Base-by-base conservation (phyloP, 2,329 filamentous ascomycete species). In the Phyllosticta citrichinensis region DNA sequence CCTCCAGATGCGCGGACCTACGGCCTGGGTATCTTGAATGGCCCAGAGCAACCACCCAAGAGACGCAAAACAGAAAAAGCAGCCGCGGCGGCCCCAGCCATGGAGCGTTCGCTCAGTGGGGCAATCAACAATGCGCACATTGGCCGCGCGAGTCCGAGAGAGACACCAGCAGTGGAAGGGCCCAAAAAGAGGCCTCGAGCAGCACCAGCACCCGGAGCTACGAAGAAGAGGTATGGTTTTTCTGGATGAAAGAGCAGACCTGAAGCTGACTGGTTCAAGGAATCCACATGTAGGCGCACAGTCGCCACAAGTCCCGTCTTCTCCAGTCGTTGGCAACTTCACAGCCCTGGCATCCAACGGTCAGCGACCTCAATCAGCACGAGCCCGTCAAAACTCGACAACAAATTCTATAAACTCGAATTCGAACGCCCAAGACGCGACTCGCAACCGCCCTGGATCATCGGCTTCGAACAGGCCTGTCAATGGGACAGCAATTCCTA, bases 11-110 rank as follows among this genome's bases (percentile, higher is more conserved):
- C 66, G 25, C 73, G 75, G 22, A 70, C 77, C 56, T 75, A 86
- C 40, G 88, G 87, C 2, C 75, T 90, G 40, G 87, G 87, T 51
- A 88, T 89, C 62, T 80, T 83, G 55, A 82, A 83, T 63, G 79
- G 80, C 10, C 68, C 79, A 20, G 80, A 81, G 27, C 74, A 75
- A 33, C 79, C 86, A 2, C 78, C 81, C 24, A 96, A 96, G 76
- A 83, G 90, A 68, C 86, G 91, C 65, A 95, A 92, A 75, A 85
- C 89, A 2, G 91, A 96, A 67, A 89, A 89, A 65, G 69, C 71
- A 11, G 66, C 73, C 20, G 68, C 69, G 17, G 73, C 69, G 40
- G 76, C 76, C 17, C 72, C 76, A 22, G 71, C 71, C 11, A 84
- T 86, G 78, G 88, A 91, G 68, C 84, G 87, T 63, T 84, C 87